These are phyloP conservation scores for Fusarium albosuccineum DNA, from an alignment of 2,329 filamentous ascomycete genomes.

Conservation along the genomic window DNA sequence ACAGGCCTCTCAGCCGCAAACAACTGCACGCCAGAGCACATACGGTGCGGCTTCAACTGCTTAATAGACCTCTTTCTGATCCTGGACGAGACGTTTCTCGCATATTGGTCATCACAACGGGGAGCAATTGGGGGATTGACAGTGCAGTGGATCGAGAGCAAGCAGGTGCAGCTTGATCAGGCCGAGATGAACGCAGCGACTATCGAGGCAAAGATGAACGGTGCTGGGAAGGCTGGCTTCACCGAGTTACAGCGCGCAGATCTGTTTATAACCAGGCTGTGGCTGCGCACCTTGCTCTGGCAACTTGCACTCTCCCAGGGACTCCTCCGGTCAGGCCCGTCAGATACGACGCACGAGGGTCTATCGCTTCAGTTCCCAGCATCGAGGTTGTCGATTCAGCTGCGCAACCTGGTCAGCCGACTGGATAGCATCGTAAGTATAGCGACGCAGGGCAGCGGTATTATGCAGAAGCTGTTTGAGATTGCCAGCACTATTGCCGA, in stretches of 20 bases:
- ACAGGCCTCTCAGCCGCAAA: constrained; percentile 50
- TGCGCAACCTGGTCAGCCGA: constrained; percentile 53
- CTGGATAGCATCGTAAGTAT: constrained; percentile 58
- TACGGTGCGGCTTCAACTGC: constrained; percentile 55
- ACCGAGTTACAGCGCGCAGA: constrained; percentile 57
- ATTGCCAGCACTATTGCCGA: constrained; percentile 71
- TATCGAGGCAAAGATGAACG: constrained; percentile 44
- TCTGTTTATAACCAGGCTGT: constrained; percentile 56
- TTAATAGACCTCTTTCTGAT: constrained; percentile 55
- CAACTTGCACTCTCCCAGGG: constrained; percentile 57
- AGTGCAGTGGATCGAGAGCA: constrained; percentile 56
- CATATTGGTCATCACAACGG: constrained; percentile 53
- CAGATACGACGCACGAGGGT: constrained; percentile 52
- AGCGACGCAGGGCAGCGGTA: constrained; percentile 67
- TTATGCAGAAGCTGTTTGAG: constrained; percentile 71
- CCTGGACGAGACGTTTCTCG: constrained; percentile 55
- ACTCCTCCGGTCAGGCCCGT: constrained; percentile 52
- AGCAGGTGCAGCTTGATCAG: constrained; percentile 56
- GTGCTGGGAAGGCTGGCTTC: constrained; percentile 45
- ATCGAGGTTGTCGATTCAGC: constrained; percentile 54
- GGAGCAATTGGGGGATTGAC: constrained; percentile 48
- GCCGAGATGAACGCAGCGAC: constrained; percentile 52
- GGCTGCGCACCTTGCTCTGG: constrained; percentile 58
- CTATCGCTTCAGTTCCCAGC: constrained; percentile 57
- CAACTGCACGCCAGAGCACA: constrained; percentile 50